Evolutionary conservation across 2,329 filamentous ascomycete genomes (phyloP), one percentile per base, ranked within the genome.

Genomic region (Exophiala viscosa): DNA sequence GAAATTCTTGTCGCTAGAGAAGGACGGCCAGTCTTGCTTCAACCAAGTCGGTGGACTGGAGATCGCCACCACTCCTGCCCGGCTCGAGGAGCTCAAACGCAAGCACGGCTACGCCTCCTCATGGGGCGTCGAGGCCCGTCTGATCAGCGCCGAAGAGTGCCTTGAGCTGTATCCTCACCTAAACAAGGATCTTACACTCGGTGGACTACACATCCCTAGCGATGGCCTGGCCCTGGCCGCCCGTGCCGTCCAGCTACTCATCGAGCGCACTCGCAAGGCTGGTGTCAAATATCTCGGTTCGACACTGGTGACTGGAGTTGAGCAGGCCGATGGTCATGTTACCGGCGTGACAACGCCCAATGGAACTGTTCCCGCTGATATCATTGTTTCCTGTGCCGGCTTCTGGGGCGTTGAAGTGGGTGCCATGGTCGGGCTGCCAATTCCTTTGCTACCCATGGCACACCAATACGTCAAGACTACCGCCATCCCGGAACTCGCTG

Each of bases 381-480:
- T 84, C 18, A 72, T 85, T 45, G 67, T 85, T 34, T 84, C 81
- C 1, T 85, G 82, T 55, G 82, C 81, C 5, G 82, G 82, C 0
- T 83, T 85, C 65, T 85, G 82, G 82, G 82, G 82, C 9, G 82
- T 84, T 6, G 82, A 85, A 62, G 70, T 85, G 5, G 82, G 82
- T 17, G 78, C 76, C 5, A 82, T 85, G 81, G 74, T 79, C 38
- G 81, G 75, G 3, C 60, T 84, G 10, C 68, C 76, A 1, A 74
- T 85, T 17, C 82, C 82, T 5, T 66, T 85, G 3, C 72, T 83
- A 0, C 82, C 82, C 2, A 73, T 85, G 52, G 82, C 76, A 0
- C 82, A 85, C 48, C 82, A 85, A 58, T 85, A 85, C 57, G 82
- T 72, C 45, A 85, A 84, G 67, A 85, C 82, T 0, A 82, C 77